phyloP scores from a whole-genome alignment of 73 alveolate species.

The Breviolum minutum region DNA sequence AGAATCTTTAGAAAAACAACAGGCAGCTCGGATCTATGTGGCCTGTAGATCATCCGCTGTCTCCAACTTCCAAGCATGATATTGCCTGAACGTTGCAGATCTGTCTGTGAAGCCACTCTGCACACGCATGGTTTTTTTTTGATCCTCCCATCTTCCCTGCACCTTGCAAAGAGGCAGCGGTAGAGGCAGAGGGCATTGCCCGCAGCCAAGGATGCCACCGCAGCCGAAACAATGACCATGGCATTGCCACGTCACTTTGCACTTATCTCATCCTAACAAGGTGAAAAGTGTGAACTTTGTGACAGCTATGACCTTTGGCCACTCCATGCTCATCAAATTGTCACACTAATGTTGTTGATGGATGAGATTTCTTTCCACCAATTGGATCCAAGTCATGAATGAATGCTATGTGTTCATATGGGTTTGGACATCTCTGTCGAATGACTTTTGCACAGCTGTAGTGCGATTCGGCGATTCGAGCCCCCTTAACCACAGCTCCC shows the following conservation, averaged over 20 bases:
- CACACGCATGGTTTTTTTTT: background rate
- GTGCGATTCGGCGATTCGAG: too few relatives aligned
- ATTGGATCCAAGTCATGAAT: background rate
- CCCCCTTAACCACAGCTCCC: too few relatives aligned
- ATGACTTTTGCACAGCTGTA: too few relatives aligned
- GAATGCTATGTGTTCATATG: background rate
- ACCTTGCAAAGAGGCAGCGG: constrained; percentile 77
- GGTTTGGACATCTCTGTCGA: background rate
- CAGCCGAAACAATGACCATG: constrained; percentile 26
- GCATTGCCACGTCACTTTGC: background rate
- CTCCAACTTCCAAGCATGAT: constrained; percentile 58
- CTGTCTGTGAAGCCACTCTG: background rate
- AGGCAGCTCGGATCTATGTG: background rate
- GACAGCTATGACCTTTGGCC: background rate
- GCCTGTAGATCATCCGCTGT: constrained; percentile 46
- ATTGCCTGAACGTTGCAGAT: constrained; percentile 8
- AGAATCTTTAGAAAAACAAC: too few relatives aligned
- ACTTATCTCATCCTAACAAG: background rate
- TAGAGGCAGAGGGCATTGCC: constrained; percentile 53
- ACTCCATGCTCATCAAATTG: background rate
- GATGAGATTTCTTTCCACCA: background rate
- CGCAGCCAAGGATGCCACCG: constrained; percentile 34
- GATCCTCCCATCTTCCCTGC: background rate
- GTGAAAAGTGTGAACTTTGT: background rate
- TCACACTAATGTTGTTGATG: background rate